Percentiles rank a stretch among this genome's conserved stretches.
Conservation (phyloP, 176 grass and related monocot genomes). For the Puccinellia tenuiflora region DNA sequence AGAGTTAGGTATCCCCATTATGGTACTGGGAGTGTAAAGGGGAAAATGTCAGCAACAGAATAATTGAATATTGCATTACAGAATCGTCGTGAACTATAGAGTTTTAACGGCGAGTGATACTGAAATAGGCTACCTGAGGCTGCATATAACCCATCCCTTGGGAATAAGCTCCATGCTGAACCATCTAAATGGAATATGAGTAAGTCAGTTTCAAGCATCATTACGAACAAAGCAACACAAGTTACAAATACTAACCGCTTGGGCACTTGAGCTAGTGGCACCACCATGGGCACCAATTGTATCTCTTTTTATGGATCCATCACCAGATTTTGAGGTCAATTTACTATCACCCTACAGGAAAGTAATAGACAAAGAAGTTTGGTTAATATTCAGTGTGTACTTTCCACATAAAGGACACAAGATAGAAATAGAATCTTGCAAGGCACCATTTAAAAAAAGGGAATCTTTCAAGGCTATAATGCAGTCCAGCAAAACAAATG, state of each 20-base stretch:
- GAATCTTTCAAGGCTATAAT: background rate
- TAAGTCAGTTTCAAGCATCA: slow-evolving; percentile 20
- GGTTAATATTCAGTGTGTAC: background rate
- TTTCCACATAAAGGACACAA: background rate
- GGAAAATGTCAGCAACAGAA: background rate
- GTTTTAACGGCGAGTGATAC: background rate
- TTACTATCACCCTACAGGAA: slow-evolving; percentile 88
- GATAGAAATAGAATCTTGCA: background rate
- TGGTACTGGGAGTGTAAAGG: slow-evolving; percentile 44
- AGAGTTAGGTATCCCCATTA: slow-evolving; percentile 63
- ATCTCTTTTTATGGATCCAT: slow-evolving; percentile 71
- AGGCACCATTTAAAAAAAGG: no score
- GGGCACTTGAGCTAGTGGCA: slow-evolving; percentile 53
- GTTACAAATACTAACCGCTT: slow-evolving; percentile 48
- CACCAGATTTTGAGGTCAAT: slow-evolving; percentile 69
- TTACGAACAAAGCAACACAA: slow-evolving; percentile 5
- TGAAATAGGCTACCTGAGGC: slow-evolving; percentile 59
- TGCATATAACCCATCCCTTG: slow-evolving; percentile 98
- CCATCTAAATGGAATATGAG: slow-evolving; percentile 50
- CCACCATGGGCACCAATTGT: slow-evolving; percentile 38
- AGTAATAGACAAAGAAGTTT: background rate
- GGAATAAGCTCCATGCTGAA: slow-evolving; percentile 61
- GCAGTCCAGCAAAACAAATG: background rate
- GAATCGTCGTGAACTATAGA: background rate
- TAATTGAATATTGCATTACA: background rate